A percentile compares a stretch with the other conserved stretches of the same genome.
These are phyloP conservation scores for Candida nanaspora DNA, from an alignment of 805 yeast species.

Conservation along the genomic window DNA sequence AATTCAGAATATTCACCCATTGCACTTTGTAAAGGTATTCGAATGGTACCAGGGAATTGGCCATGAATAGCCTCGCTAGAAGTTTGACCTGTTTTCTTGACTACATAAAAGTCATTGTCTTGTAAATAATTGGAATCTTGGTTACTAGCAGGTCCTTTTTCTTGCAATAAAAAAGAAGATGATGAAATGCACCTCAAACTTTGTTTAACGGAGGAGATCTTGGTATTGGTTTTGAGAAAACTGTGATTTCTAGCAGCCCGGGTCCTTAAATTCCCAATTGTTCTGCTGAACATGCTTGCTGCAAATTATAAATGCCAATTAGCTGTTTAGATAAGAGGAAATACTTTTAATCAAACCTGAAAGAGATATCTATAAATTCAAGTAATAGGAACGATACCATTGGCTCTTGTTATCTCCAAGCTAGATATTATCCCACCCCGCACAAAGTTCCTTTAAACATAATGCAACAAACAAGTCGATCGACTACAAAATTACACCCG, in stretches of 20 bases:
- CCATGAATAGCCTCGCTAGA: not conserved
- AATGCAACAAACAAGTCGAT: too few species aligned
- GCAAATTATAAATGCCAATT: too few species aligned
- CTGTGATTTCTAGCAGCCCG: not conserved
- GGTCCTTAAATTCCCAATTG: not conserved
- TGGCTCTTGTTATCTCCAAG: too few species aligned
- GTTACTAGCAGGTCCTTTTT: not conserved
- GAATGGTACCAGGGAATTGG: not conserved
- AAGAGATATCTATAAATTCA: too few species aligned
- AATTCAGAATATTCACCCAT: constrained; percentile 33
- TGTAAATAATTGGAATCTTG: not conserved
- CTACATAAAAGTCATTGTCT: constrained; percentile 23
- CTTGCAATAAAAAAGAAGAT: not conserved
- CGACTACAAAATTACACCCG: too few species aligned
- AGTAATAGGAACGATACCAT: too few species aligned
- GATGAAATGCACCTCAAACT: too few species aligned
- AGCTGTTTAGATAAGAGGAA: too few species aligned
- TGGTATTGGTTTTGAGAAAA: not conserved
- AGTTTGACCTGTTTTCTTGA: constrained; percentile 22
- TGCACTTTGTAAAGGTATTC: constrained; percentile 13
- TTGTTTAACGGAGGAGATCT: too few species aligned
- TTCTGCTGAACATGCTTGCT: not conserved
- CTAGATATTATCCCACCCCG: too few species aligned
- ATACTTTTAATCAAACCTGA: too few species aligned
- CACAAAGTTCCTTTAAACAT: too few species aligned